Conservation (phyloP, 495 filamentous ascomycete species). For the Oidiodendron maius region DNA sequence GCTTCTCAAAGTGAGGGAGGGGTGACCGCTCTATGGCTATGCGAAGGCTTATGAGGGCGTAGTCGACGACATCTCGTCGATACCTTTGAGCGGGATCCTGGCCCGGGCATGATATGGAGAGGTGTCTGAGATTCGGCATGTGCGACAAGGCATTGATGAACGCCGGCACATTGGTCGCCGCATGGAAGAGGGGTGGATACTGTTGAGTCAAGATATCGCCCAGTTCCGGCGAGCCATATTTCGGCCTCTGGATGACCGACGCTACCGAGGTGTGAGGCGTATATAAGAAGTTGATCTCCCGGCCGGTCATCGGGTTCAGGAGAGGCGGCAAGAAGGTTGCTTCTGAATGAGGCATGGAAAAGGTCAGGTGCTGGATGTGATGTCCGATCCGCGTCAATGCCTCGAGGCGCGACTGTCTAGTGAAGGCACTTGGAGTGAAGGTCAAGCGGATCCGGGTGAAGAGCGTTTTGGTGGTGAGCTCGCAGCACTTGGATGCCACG, state of each 20-base stretch:
- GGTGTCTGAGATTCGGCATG: conserved; percentile 57
- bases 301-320: conserved; percentile 62
- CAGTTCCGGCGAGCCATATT: conserved; percentile 48
- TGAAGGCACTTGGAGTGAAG: conserved; percentile 67
- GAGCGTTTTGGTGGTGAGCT: conserved; percentile 44
- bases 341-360: conserved; percentile 60
- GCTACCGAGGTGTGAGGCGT: conserved; percentile 54
- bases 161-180: conserved; percentile 73
- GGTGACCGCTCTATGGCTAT: conserved; percentile 67
- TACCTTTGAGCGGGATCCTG: conserved; percentile 61
- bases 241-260: conserved; percentile 43
- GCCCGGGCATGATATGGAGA: conserved; percentile 66
- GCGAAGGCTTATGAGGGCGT: conserved; percentile 72
- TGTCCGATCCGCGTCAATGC: conserved; percentile 67
- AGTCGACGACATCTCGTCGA: conserved; percentile 70
- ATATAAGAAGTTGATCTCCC: conserved; percentile 68
- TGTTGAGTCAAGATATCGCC: conserved; percentile 72
- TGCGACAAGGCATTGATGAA: conserved; percentile 65
- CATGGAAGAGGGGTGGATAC: conserved; percentile 77
- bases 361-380: conserved; percentile 63
- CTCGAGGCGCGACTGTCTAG: conserved; percentile 56
- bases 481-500: conserved; percentile 43
- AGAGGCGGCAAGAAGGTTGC: conserved; percentile 74
- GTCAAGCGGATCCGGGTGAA: conserved; percentile 52
- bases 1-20: conserved; percentile 49